Evolutionary conservation across 495 filamentous ascomycete species (phyloP).

Genomic region (Talaromyces stipitatus): DNA sequence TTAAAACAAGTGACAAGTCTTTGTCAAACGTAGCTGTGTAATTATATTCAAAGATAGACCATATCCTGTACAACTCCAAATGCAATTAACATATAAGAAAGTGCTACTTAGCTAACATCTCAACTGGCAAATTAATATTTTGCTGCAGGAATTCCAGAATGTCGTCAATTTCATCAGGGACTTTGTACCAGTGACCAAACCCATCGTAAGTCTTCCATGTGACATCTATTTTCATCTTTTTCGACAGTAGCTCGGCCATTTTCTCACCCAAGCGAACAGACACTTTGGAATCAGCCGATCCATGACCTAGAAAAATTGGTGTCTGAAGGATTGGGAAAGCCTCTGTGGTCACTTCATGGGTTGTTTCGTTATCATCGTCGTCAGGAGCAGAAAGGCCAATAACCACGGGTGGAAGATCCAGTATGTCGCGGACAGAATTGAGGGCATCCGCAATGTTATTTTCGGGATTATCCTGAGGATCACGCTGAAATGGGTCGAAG

Average conservation of each 20-base stretch:
- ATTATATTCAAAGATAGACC: too few species aligned
- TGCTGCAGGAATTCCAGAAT: constrained; percentile 32
- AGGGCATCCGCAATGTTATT: neutral
- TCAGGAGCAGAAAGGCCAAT: too few species aligned
- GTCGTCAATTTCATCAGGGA: constrained; percentile 42
- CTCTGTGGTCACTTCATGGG: too few species aligned
- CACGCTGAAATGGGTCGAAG: neutral
- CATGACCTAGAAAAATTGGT: constrained; percentile 49
- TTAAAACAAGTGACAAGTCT: too few species aligned
- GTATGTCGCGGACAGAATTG: constrained; percentile 12
- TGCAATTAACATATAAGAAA: too few species aligned
- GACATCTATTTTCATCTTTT: constrained; percentile 32
- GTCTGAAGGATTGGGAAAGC: constrained; percentile 10
- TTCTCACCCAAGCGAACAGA: constrained; percentile 33
- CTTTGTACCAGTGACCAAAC: constrained; percentile 52
- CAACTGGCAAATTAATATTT: neutral
- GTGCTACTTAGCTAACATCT: neutral
- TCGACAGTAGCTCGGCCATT: constrained; percentile 29
- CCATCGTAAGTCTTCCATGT: constrained; percentile 43
- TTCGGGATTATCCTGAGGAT: neutral
- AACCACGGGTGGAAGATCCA: constrained; percentile 9
- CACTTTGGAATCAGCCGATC: constrained; percentile 42
- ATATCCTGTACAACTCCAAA: too few species aligned
- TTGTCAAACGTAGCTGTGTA: too few species aligned
- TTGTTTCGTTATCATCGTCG: too few species aligned